phyloP scores from a whole-genome alignment of 1,284 basidiomycete species.

The Leccinum subrobustum region DNA sequence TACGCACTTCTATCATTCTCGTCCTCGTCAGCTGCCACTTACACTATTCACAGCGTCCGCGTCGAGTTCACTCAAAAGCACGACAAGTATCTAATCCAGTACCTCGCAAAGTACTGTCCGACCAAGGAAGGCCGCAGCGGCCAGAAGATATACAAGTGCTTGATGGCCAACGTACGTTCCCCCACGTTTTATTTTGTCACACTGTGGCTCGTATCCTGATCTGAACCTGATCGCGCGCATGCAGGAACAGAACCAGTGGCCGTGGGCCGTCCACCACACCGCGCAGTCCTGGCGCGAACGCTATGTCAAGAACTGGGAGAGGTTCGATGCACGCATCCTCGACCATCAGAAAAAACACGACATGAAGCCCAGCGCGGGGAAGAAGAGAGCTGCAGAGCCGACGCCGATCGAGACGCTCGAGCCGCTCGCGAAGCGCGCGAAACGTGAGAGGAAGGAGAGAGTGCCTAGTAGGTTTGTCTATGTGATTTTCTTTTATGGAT shows the following conservation, averaged over 20 bases:
- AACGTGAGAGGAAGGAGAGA: too few relatives aligned
- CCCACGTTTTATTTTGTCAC: too few relatives aligned
- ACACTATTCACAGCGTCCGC: conserved; percentile 16
- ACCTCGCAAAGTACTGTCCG: conserved; percentile 25
- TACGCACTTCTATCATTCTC: not conserved
- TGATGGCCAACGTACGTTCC: conserved; percentile 36
- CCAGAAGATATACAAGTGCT: conserved; percentile 36
- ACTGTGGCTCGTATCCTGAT: not conserved
- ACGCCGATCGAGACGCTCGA: too few relatives aligned
- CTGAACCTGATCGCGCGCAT: not conserved
- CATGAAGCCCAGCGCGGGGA: too few relatives aligned
- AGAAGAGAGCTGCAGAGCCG: not conserved
- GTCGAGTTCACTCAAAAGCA: conserved; percentile 16
- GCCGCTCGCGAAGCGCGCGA: too few relatives aligned
- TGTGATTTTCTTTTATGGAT: too few relatives aligned
- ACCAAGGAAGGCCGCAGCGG: conserved; percentile 38
- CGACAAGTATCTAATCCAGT: conserved; percentile 19
- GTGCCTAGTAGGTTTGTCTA: too few relatives aligned
- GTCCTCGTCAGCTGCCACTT: not conserved
- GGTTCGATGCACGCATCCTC: conserved; percentile 44
- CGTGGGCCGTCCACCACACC: conserved; percentile 45
- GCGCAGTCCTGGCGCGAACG: conserved; percentile 56
- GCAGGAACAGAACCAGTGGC: conserved; percentile 33
- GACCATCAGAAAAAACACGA: conserved; percentile 22
- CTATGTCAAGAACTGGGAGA: conserved; percentile 41